Evolutionary conservation across 371 early-diverging fungal species (phyloP), one percentile per base, ranked within the genome.

Genomic region (Zopfochytrium polystomum): DNA sequence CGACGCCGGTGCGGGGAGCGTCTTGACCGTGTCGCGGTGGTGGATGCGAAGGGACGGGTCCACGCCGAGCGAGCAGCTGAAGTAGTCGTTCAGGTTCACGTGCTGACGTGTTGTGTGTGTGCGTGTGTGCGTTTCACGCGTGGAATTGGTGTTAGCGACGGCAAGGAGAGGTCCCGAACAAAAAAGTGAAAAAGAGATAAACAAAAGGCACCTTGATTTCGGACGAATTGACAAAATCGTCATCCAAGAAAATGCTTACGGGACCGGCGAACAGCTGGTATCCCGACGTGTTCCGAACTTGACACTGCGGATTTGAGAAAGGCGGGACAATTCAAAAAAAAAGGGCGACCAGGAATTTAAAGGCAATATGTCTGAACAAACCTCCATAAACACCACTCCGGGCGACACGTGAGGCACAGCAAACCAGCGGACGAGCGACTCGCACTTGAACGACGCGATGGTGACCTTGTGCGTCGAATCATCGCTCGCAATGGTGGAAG

Each of bases 11-110:
- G 47, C 7, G 13, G 47, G 47, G 18, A 47, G 47, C 18, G 23
- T 23, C 18, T 23, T 11, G 6, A 7, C 7, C 7, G 23, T 22
- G 23, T 11, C 11, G 47, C 18, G 23, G 47, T 18, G 23, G 47
- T 47, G 7, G 13, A 47, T 22, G 23, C 47, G 47, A 7, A 47
- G 13, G 18, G 47, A 47, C 7, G 47, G 47, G 47, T 47, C 47
- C 23, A 23, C 7, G 18, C 47, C 47, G 47, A 47, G 47, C 13
- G 18, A 47, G 47, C 47, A 47, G 47, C 18, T 47, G 47, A 47
- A 47, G 47, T 11, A 18, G 6, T 47, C 47, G 47, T 11, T 47
- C 23, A 23, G 23, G 23, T 47, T 47, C 7, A 47, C 47, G 47
- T 47, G 47, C 47, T 47, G 23, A 6, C 11, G 23, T 6, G 11